These are phyloP conservation scores for Aspergillus sergii DNA, from an alignment of 2,329 filamentous ascomycete species.

Conservation along the genomic window DNA sequence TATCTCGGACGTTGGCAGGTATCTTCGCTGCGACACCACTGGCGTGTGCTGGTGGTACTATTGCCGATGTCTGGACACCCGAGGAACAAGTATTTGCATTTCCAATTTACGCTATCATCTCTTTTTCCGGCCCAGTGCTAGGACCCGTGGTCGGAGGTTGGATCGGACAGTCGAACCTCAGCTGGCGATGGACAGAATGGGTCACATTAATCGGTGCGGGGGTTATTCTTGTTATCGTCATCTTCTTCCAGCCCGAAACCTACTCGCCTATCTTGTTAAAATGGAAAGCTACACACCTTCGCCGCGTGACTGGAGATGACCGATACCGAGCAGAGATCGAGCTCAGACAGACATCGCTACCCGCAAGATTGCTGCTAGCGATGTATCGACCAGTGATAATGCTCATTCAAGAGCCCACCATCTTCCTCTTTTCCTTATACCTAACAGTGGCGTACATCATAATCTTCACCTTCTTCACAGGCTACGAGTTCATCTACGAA, in stretches of 20 bases:
- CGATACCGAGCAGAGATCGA: slow-evolving; percentile 49
- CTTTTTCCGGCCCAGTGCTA: slow-evolving; percentile 36
- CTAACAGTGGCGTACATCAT: slow-evolving; percentile 33
- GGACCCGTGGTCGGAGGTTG: slow-evolving; percentile 19
- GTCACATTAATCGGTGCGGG: slow-evolving; percentile 42
- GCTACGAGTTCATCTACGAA: slow-evolving; percentile 55
- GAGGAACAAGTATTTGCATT: slow-evolving; percentile 52
- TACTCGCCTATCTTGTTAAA: slow-evolving; percentile 48
- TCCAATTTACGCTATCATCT: slow-evolving; percentile 52
- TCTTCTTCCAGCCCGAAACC: slow-evolving; percentile 54
- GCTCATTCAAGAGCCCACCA: slow-evolving; percentile 21
- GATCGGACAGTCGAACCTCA: slow-evolving; percentile 11
- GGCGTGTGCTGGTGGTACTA: slow-evolving; percentile 48
- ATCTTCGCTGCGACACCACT: slow-evolving; percentile 48
- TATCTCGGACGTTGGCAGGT: slow-evolving; percentile 53
- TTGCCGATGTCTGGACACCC: slow-evolving; percentile 50
- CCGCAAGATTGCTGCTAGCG: neutral
- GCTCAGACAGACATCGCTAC: neutral
- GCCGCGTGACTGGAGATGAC: slow-evolving; percentile 43
- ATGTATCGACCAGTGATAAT: slow-evolving; percentile 26
- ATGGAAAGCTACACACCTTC: slow-evolving; percentile 46
- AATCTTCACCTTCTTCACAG: slow-evolving; percentile 41
- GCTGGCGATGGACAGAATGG: slow-evolving; percentile 49
- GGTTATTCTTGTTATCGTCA: slow-evolving; percentile 33
- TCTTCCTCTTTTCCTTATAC: slow-evolving; percentile 27